Evolutionary conservation across 257 asterid genomes (phyloP), one percentile per base, ranked within the genome.

Genomic region (Rhazya stricta): DNA sequence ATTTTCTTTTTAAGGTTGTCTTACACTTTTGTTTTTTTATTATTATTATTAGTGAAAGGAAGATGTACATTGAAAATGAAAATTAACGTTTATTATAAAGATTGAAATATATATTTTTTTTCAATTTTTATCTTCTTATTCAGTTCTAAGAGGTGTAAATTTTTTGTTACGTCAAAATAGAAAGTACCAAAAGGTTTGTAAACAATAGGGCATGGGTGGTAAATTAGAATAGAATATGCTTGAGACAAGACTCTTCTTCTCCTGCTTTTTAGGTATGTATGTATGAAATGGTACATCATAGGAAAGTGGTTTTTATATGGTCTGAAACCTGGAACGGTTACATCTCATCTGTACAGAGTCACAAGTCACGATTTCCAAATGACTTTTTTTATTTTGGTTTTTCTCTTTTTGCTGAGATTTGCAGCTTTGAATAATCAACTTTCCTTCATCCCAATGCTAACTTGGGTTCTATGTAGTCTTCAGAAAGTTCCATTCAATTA

Each of bases 401-500:
- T 46, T 13, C n/a, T 23, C 23, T 23, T 9, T 41, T 46, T 60
- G n/a, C 41, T 70, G 51, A 77, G 58, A 27, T 54, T 32, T 65
- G 67, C 76, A 57, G 42, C 12, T 34, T 75, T 57, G 58, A 57
- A 60, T 53, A 41, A 43, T 51, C n/a, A 6, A 6, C 41, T 62
- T 76, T 56, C 66, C 71, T 41, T 71, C 45, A 37, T 62, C 58
- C 70, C 73, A 34, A 65, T 51, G 57, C 43, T 51, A 58, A 43
- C 4, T 65, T 80, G 43, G 58, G 72, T 36, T 12, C 30, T 45
- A 53, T 68, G 23, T 34, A 75, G 8, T 54, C 61, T 74, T 57
- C 34, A 79, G 79, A 79, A 61, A 60, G 76, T 79, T 74, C 74
- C 29, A 41, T 56, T 65, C 77, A 69, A 58, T 27, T 62, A 62